A percentile compares a stretch with the other conserved stretches of the same genome.
These are phyloP conservation scores for Penicillium sp. DNA, from an alignment of 2,329 filamentous ascomycete genomes.

Conservation along the genomic window DNA sequence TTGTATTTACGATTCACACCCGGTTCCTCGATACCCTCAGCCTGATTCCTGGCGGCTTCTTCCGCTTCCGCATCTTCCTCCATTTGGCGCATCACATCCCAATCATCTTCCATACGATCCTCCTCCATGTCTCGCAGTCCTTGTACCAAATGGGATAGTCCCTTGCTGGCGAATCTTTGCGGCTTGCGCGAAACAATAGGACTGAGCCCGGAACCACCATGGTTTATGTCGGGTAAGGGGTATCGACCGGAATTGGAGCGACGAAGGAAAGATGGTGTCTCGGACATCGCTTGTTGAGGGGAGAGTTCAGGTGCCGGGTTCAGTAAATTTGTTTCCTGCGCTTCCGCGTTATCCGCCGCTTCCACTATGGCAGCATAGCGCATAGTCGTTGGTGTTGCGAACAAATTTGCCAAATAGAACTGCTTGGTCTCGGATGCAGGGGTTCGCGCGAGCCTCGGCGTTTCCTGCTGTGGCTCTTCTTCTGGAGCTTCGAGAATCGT, in stretches of 20 bases:
- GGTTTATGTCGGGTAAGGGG: conserved; percentile 13
- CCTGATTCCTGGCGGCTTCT: conserved; percentile 30
- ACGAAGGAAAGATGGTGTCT: conserved; percentile 42
- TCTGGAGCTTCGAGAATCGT: conserved; percentile 32
- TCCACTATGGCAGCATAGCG: conserved; percentile 44
- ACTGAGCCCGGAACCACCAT: conserved; percentile 29
- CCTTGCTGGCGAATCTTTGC: conserved; percentile 39
- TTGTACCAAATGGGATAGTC: conserved; percentile 41
- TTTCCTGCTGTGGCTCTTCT: conserved; percentile 28
- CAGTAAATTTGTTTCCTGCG: conserved; percentile 9
- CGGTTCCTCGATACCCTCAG: conserved; percentile 39
- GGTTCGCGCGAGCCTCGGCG: conserved; percentile 33
- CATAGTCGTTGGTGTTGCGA: conserved; percentile 47
- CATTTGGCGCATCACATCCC: conserved; percentile 46
- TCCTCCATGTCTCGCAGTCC: conserved; percentile 43
- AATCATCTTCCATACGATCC: conserved; percentile 43
- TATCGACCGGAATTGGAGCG: conserved; percentile 37
- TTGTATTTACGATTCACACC: conserved; percentile 35
- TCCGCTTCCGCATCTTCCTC: conserved; percentile 38
- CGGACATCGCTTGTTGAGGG: conserved; percentile 26
- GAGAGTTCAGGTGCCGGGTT: conserved; percentile 3
- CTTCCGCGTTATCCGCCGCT: conserved; percentile 25
- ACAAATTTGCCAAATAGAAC: conserved; percentile 47
- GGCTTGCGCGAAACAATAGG: conserved; percentile 41
- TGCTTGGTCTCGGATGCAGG: conserved; percentile 46